Evolutionary conservation across 805 yeast species (phyloP).

Genomic region (Cyberlindnera xylosilytica): DNA sequence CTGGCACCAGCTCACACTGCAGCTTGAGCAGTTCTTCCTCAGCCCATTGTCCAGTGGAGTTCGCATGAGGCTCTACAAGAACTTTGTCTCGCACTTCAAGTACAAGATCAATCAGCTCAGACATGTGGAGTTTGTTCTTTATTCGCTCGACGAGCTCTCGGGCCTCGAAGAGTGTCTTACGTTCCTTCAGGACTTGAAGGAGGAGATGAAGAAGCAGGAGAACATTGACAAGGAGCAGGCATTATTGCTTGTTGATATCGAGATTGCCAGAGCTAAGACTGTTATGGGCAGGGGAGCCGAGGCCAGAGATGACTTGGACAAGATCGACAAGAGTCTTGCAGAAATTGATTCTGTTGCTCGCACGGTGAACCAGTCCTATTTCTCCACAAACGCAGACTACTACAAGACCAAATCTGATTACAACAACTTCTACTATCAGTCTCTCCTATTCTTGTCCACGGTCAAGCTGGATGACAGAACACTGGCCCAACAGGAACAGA

Average conservation of each 20-base stretch:
- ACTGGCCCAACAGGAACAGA: slow-evolving; percentile 38
- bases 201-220: slow-evolving; percentile 39
- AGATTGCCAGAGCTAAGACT: slow-evolving; percentile 70
- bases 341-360: slow-evolving; percentile 50
- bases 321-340: slow-evolving; percentile 56
- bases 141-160: slow-evolving; percentile 43
- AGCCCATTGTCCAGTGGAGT: slow-evolving; percentile 49
- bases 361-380: slow-evolving; percentile 77
- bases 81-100: slow-evolving; percentile 64
- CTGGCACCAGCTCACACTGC: slow-evolving; percentile 89
- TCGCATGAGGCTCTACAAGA: slow-evolving; percentile 64
- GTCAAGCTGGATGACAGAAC: slow-evolving; percentile 45
- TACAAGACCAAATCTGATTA: slow-evolving; percentile 75
- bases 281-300: slow-evolving; percentile 50
- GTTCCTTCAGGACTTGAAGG: slow-evolving; percentile 42
- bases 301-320: slow-evolving; percentile 67
- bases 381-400: slow-evolving; percentile 73
- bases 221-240: slow-evolving; percentile 49
- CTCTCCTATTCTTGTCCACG: slow-evolving; percentile 79
- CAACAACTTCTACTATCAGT: slow-evolving; percentile 76
- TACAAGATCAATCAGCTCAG: slow-evolving; percentile 76
- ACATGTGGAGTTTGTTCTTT: slow-evolving; percentile 69
- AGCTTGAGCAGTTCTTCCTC: slow-evolving; percentile 58
- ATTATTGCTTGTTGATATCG: slow-evolving; percentile 55
- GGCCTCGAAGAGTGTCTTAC: slow-evolving; percentile 46